A percentile compares a stretch with the other conserved stretches of the same genome.
Evolutionary conservation across 306 rosid genomes (phyloP).

Genomic region (Casuarina cunninghamiana): DNA sequence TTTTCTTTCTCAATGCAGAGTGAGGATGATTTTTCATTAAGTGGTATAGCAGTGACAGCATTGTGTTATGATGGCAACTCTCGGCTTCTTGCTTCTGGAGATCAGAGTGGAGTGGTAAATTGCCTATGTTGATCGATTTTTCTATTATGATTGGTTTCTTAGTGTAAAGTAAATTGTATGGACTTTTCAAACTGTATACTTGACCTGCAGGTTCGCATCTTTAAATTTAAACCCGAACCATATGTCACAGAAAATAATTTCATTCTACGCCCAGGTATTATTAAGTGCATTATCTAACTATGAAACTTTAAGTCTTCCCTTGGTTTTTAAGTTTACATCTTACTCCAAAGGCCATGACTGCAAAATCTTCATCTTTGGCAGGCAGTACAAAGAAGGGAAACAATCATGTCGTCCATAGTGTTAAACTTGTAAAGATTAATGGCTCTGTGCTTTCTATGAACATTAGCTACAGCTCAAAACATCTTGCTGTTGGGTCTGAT

Average conservation of each 20-base stretch:
- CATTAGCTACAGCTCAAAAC: conserved; percentile 49
- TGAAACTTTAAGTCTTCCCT: conserved; percentile 12
- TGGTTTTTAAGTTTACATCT: conserved; percentile 12
- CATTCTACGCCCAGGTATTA: conserved; percentile 72
- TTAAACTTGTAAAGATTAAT: conserved; percentile 59
- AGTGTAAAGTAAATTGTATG: conserved; percentile 6
- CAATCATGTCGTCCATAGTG: conserved; percentile 61
- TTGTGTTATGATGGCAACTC: conserved; percentile 54
- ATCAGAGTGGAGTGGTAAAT: conserved; percentile 80
- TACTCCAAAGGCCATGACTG: conserved; percentile 7
- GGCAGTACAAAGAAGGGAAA: conserved; percentile 75
- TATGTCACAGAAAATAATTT: conserved; percentile 55
- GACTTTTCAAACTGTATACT: conserved; percentile 8
- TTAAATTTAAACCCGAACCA: conserved; percentile 78
- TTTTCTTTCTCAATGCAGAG: conserved; percentile 50
- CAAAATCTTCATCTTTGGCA: conserved; percentile 35
- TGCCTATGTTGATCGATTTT: conserved; percentile 14
- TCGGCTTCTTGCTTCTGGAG: conserved; percentile 79
- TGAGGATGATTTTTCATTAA: conserved; percentile 68
- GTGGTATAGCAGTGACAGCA: conserved; percentile 74
- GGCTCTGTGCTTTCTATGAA: conserved; percentile 63
- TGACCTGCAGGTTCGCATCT: conserved; percentile 67
- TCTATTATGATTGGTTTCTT: neutral
- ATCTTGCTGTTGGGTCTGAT: conserved; percentile 90
- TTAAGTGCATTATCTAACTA: conserved; percentile 12